These are phyloP conservation scores for Wickerhamomyces silvicola DNA, from an alignment of 805 yeast genomes.

Conservation along the genomic window DNA sequence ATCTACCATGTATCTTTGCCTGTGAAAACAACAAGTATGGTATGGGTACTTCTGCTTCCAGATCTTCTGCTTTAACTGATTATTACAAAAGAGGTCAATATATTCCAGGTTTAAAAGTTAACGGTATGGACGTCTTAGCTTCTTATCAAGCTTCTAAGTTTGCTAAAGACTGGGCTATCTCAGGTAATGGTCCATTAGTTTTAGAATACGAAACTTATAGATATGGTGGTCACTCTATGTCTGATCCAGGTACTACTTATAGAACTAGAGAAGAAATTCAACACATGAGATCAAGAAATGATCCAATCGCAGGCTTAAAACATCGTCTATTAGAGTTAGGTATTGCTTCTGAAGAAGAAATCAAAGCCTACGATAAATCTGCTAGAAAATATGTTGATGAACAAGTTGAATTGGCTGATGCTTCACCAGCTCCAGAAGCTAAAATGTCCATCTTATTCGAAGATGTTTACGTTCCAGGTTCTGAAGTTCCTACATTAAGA, in stretches of 20 bases:
- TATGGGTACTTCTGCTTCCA: conserved; percentile 98
- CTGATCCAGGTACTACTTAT: conserved; percentile 99
- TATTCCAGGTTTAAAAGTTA: conserved; percentile 96
- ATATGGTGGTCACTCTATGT: conserved; percentile 99
- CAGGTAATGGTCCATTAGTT: conserved; percentile 94
- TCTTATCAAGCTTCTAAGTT: conserved; percentile 93
- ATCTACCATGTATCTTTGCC: conserved; percentile 88
- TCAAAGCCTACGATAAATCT: conserved; percentile 90
- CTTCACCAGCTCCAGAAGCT: conserved; percentile 92
- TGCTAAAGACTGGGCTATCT: conserved; percentile 92
- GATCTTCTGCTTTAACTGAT: conserved; percentile 95
- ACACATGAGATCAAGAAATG: conserved; percentile 98
- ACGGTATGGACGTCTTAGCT: conserved; percentile 98
- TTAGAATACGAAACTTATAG: conserved; percentile 97
- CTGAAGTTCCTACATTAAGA: conserved; percentile 88
- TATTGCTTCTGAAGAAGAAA: conserved; percentile 90
- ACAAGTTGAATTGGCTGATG: conserved; percentile 91
- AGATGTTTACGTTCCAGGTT: conserved; percentile 93
- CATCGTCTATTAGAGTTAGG: conserved; percentile 73
- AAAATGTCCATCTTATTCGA: conserved; percentile 90
- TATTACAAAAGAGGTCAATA: conserved; percentile 99
- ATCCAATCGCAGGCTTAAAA: conserved; percentile 96
- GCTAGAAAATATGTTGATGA: conserved; percentile 94
- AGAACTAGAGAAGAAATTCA: conserved; percentile 99
- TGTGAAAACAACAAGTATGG: conserved; percentile 99